These are phyloP conservation scores for Yamadazyma sp. DNA, from an alignment of 1,139 yeast genomes.

Conservation along the genomic window DNA sequence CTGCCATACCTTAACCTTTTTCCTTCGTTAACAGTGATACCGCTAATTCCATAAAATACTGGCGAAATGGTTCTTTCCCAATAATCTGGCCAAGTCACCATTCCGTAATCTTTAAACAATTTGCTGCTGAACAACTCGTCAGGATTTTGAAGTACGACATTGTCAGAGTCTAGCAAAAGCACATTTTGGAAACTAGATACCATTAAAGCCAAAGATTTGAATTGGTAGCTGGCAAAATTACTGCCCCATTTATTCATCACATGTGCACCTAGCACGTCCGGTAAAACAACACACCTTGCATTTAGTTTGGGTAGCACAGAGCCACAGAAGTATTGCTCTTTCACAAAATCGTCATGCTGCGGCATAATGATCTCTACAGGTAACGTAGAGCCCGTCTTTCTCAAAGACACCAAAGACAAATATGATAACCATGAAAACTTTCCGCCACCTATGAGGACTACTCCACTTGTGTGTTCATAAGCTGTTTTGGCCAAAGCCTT, in stretches of 20 bases:
- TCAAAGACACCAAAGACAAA: conserved; percentile 31
- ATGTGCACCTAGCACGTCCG: conserved; percentile 34
- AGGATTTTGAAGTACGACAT: conserved; percentile 34
- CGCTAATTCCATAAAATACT: conserved; percentile 62
- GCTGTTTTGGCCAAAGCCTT: conserved; percentile 22
- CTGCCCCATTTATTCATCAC: conserved; percentile 33
- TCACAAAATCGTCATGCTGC: conserved; percentile 28
- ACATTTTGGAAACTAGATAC: conserved; percentile 42
- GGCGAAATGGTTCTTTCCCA: conserved; percentile 78
- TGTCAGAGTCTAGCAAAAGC: conserved; percentile 43
- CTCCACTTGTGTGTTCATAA: conserved; percentile 30
- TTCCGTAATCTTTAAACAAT: conserved; percentile 54
- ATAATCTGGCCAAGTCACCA: conserved; percentile 79
- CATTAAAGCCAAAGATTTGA: conserved; percentile 33
- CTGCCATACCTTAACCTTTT: conserved; percentile 20
- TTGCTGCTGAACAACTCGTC: conserved; percentile 48
- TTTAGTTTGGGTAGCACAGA: conserved; percentile 23
- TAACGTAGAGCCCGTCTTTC: conserved; percentile 35
- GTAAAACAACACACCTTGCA: conserved; percentile 34
- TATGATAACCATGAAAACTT: conserved; percentile 41
- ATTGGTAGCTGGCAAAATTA: conserved; percentile 36
- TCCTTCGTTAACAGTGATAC: conserved; percentile 28
- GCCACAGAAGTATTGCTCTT: conserved; percentile 28
- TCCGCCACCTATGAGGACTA: conserved; percentile 41
- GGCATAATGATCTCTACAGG: conserved; percentile 44